phyloP scores from a whole-genome alignment of 306 rosid species.

The Corylus heterophylla region DNA sequence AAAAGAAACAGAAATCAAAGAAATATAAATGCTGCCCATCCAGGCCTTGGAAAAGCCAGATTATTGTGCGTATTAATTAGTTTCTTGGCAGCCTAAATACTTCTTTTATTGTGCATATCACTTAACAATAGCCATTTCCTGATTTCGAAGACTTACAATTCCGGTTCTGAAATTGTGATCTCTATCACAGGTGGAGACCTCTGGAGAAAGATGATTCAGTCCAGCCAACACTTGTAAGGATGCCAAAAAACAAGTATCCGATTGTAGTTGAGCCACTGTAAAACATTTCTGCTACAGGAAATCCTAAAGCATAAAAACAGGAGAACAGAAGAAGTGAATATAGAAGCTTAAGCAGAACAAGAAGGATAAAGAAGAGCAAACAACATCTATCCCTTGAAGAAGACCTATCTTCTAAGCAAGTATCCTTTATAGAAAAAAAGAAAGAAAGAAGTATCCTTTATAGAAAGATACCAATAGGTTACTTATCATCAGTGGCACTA shows the following conservation, averaged over 20 bases:
- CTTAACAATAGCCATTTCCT: background rate
- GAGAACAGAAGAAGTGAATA: background rate
- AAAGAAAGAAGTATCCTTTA: too few relatives aligned
- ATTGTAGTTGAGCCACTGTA: slow-evolving; percentile 50
- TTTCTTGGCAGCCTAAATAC: background rate
- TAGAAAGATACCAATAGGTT: background rate
- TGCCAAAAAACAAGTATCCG: slow-evolving; percentile 87
- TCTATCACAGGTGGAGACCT: slow-evolving; percentile 62
- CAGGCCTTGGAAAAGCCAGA: background rate
- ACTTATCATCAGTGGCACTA: background rate
- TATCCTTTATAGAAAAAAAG: background rate
- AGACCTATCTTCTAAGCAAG: background rate
- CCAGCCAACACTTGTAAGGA: slow-evolving; percentile 83
- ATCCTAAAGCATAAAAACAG: background rate
- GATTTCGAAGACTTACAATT: background rate
- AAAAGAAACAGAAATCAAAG: background rate
- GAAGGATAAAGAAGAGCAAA: background rate
- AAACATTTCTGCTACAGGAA: background rate
- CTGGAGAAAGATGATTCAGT: slow-evolving; percentile 67
- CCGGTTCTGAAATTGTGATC: slow-evolving; percentile 1
- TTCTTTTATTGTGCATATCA: background rate
- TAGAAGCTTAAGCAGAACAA: background rate
- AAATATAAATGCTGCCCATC: background rate
- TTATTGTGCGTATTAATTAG: background rate
- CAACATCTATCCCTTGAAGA: background rate